phyloP scores from a whole-genome alignment of 129 eudicot species.

The Flaveria sonorensis region DNA sequence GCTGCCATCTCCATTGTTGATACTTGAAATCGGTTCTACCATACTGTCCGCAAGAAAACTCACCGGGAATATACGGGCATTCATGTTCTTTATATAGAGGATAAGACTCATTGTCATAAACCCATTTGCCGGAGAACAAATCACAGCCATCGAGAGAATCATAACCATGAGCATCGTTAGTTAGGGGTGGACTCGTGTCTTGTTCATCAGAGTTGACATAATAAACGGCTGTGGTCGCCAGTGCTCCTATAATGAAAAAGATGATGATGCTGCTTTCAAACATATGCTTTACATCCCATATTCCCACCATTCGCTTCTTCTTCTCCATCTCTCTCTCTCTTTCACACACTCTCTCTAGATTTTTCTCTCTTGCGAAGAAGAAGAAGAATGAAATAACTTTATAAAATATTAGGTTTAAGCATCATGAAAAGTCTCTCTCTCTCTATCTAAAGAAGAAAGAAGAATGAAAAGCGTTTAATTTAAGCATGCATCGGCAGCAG shows the following conservation, averaged over 20 bases:
- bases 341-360: background rate
- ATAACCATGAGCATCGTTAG: background rate
- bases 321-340: conserved; percentile 29
- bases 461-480: background rate
- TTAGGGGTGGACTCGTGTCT: background rate
- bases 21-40: conserved; percentile 52
- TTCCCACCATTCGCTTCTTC: conserved; percentile 24
- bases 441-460: background rate
- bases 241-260: conserved; percentile 32
- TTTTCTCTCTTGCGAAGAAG: background rate
- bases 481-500: background rate
- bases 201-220: conserved; percentile 21
- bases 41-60: conserved; percentile 53
- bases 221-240: conserved; percentile 30
- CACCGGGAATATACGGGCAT: conserved; percentile 56
- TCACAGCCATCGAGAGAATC: conserved; percentile 43
- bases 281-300: conserved; percentile 36
- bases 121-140: conserved; percentile 70
- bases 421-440: too few relatives aligned
- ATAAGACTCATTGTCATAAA: conserved; percentile 50
- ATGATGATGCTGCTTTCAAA: conserved; percentile 33
- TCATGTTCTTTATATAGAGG: conserved; percentile 56
- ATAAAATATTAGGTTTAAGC: background rate
- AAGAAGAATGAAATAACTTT: background rate
- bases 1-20: conserved; percentile 79